Evolutionary conservation across 345 rosid species (phyloP), one percentile per base, ranked within the genome.

Genomic region (Pseudoturritis turrita): DNA sequence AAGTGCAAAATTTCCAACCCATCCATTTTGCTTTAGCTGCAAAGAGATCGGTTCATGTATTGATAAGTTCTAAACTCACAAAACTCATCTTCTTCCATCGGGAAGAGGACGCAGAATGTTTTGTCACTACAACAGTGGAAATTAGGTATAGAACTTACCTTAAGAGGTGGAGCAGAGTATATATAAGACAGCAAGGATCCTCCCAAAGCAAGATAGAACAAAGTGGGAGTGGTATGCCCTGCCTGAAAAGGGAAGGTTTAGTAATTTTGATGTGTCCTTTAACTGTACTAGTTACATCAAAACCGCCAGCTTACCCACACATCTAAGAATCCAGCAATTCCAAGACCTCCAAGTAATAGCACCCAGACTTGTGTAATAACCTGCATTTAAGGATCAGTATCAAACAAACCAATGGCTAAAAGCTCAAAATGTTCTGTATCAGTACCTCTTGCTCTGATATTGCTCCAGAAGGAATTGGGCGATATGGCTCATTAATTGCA

Each of bases 21-120:
- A 95, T 60, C 99, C 99, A 78, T 91, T 95, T 86, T 91, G 99
- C 79, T 91, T 91, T 78, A 95, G 91, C 99, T 95, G 83, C 80
- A 85, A 70, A 22, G 22, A 69, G 25, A 64, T 61, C 73, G 39
- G 36, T 61, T 63, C 22, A 53, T 19, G 7, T 22, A 67, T 33
- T 10, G 49, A 31, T 69, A 57, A 63, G 44, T 17, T 25, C 25
- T 72, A 46, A 77, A 74, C n/a, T 44, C 61, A n/a, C 37, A 62
- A 52, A 62, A 51, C 65, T 57, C 39, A 25, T 68, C 47, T 59
- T 63, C 43, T 46, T 59, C 58, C 11, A 22, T 25, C 18, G 60
- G 39, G 68, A 47, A 56, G 47, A 68, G 8, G 39, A 41, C n/a
- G 7, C 19, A 28, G 14, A 62, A 45, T 28, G 67, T 11, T n/a